Base-by-base conservation (phyloP, 163 green algal species). In the Prototheca cutis region DNA sequence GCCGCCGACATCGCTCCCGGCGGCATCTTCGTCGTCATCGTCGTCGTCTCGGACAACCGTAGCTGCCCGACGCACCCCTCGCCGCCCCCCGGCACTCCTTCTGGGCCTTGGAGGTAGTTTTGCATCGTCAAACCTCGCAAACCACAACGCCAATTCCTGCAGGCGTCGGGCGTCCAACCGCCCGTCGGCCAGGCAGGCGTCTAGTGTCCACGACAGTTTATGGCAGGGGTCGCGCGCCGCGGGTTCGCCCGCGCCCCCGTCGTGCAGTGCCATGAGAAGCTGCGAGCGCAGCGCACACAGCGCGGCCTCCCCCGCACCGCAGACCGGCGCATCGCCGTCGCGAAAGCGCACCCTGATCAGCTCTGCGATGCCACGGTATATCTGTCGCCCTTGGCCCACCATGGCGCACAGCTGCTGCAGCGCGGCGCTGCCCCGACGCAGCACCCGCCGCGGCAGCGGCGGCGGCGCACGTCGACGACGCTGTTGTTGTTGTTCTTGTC, bases 201-300 rank as follows among this genome's bases (percentile, higher is more conserved):
- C 85, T 66, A 90, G 66, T 33, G 77, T 81, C 83, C 83, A 90
- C 0, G 83, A 83, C 65, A 93, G 71, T 61, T 83, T 73, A 66
- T 90, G 73, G 42, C 73, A 84, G 21, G 65, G 64, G 39, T 82
- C 79, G 49, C 60, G 58, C 8, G 39, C 29, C 57, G 63, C 73
- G 48, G 83, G 56, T 33, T 79, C 72, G 15, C 36, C 67, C 42
- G 69, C 56, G 8, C 70, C 69, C 6, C 32, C 72, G 66, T 94
- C 85, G 63, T 94, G 84, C 36, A 88, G 74, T 28, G 80, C 74
- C 84, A 91, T 91, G 39, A 94, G 74, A 53, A 94, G 75, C 67
- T 88, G 80, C 32, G 59, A 68, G 23, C 78, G 74, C 61, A 86
- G 77, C 17, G 70, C 59, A 58, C 74, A 83, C 45, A 80, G 71